phyloP scores from a whole-genome alignment of 176 grass and related monocot species.

The Oropetium thomaeum region DNA sequence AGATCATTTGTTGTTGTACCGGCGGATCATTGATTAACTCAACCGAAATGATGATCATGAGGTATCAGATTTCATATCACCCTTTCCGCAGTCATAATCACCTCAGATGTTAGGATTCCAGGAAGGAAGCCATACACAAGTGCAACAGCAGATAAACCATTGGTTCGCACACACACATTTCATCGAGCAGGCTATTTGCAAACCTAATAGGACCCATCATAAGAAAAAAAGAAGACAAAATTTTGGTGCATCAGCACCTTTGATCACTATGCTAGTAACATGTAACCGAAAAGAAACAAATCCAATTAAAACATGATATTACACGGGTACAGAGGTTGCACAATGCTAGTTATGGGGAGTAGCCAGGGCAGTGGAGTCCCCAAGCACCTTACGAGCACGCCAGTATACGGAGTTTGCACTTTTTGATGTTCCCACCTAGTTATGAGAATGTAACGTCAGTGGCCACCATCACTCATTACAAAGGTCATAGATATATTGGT shows the following conservation, averaged over 20 bases:
- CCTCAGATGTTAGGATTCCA: neutral
- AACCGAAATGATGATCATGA: neutral
- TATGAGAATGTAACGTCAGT: neutral
- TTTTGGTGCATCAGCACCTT: neutral
- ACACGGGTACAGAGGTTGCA: neutral
- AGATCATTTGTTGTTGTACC: too few species aligned
- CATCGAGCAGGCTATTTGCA: neutral
- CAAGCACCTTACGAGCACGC: conserved; percentile 57
- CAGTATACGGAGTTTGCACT: conserved; percentile 55
- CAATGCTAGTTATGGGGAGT: conserved; percentile 9
- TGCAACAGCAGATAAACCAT: neutral
- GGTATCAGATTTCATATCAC: too few species aligned
- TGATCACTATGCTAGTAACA: neutral
- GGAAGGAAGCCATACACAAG: neutral
- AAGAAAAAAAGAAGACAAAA: neutral
- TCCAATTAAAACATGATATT: conserved; percentile 33
- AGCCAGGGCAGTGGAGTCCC: conserved; percentile 29
- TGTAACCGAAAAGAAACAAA: neutral
- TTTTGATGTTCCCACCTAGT: conserved; percentile 61
- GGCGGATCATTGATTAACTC: neutral
- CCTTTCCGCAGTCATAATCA: neutral
- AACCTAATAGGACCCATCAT: neutral
- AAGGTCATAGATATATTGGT: neutral
- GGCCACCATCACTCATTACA: neutral
- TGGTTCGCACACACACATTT: neutral